phyloP scores from a whole-genome alignment of 441 rosid genomes.

The Arabidopsis hybrid region DNA sequence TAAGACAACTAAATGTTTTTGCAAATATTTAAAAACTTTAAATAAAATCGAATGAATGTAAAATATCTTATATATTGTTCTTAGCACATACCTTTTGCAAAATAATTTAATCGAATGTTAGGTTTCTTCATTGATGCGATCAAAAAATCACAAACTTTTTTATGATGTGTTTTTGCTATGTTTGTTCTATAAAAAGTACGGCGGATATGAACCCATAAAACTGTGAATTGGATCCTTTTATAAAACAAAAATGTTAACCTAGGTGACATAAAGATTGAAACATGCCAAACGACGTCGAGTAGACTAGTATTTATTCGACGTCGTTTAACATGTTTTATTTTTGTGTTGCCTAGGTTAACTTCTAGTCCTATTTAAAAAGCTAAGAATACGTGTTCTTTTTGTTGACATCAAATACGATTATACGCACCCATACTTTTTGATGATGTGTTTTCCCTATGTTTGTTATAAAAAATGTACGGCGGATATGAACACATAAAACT shows the following conservation, averaged over 20 bases:
- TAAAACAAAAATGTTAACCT: not conserved
- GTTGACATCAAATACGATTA: no score
- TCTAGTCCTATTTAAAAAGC: no score
- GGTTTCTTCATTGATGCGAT: not conserved
- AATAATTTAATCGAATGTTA: not conserved
- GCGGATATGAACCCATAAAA: not conserved
- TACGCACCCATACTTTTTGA: not conserved
- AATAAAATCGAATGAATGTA: not conserved
- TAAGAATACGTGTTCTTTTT: no score
- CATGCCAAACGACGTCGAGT: not conserved
- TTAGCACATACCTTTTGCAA: not conserved
- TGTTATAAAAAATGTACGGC: no score
- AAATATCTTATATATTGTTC: not conserved
- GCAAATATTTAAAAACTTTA: not conserved
- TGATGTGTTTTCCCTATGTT: not conserved
- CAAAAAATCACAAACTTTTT: not conserved
- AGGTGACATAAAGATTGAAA: not conserved
- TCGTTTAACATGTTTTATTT: not conserved
- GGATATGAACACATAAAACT: not conserved
- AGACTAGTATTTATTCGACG: not conserved
- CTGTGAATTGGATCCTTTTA: not conserved
- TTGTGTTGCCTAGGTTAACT: no score
- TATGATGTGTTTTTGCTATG: not conserved
- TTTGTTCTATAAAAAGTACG: no score
- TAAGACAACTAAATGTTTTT: not conserved